A percentile compares a stretch with the other conserved stretches of the same genome.
These are phyloP conservation scores for Metschnikowia corniflorae DNA, from an alignment of 805 yeast genomes.

Conservation along the genomic window DNA sequence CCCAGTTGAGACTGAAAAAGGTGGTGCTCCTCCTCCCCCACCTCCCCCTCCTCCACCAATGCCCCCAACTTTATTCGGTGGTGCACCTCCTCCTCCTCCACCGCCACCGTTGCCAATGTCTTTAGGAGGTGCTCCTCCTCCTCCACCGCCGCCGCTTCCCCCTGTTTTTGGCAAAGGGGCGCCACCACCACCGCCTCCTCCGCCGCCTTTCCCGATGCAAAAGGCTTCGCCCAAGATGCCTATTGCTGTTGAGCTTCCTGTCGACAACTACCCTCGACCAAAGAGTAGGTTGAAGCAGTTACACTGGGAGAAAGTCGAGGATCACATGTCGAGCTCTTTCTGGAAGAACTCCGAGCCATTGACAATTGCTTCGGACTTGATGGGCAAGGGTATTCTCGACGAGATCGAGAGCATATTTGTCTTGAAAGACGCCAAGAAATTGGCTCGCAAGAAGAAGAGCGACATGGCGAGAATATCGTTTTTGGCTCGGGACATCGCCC, in stretches of 20 bases:
- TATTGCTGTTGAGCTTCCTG: conserved; percentile 23
- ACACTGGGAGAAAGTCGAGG: conserved; percentile 76
- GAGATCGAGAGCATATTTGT: conserved; percentile 62
- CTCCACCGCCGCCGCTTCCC: conserved; percentile 23
- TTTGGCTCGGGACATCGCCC: conserved; percentile 75
- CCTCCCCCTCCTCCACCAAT: conserved; percentile 18
- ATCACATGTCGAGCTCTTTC: conserved; percentile 49
- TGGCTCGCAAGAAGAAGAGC: conserved; percentile 40
- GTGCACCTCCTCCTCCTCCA: conserved; percentile 4
- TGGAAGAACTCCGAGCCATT: conserved; percentile 54
- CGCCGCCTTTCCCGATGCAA: conserved; percentile 19
- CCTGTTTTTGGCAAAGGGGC: conserved; percentile 20
- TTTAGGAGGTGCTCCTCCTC: conserved; percentile 15
- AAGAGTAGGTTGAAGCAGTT: conserved; percentile 66
- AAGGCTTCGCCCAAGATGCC: conserved; percentile 5
- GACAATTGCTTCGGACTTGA: conserved; percentile 45
- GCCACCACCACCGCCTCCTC: conserved; percentile 27
- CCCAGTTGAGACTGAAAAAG: not conserved
- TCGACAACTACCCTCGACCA: conserved; percentile 54
- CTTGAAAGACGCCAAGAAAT: conserved; percentile 48
- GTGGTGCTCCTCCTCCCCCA: conserved; percentile 25
- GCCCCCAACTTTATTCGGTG: conserved; percentile 15
- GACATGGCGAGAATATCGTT: conserved; percentile 50
- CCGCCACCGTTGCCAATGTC: conserved; percentile 24
- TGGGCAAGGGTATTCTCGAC: conserved; percentile 58